Evolutionary conservation across 1,139 yeast species (phyloP).

Genomic region (Nakaseomyces delphensis): DNA sequence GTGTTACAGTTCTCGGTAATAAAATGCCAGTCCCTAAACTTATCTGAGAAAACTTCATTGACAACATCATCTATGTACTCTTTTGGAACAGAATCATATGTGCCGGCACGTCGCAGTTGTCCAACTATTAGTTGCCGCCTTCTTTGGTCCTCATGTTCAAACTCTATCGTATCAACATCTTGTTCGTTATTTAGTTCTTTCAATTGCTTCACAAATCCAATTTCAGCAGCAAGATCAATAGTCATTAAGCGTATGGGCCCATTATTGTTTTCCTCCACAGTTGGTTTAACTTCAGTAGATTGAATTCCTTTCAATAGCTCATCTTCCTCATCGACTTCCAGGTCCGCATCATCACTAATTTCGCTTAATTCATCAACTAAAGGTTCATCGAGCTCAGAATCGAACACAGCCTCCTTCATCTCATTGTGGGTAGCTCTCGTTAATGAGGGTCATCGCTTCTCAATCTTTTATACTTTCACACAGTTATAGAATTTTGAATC

Average conservation of each 20-base stretch:
- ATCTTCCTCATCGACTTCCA: neutral
- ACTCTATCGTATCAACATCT: neutral
- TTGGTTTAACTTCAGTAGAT: neutral
- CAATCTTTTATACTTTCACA: too few species aligned
- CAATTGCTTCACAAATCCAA: slow-evolving; percentile 1
- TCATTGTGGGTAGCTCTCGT: too few species aligned
- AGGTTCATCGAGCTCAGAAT: slow-evolving; percentile 2
- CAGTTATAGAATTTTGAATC: neutral
- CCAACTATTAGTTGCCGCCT: neutral
- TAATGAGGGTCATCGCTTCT: too few species aligned
- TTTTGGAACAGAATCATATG: neutral
- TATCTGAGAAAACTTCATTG: slow-evolving; percentile 16
- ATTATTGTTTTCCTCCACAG: neutral
- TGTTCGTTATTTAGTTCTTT: neutral
- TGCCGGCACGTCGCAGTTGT: neutral
- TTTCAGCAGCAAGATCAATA: neutral
- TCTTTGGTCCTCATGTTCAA: neutral
- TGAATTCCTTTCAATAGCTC: neutral
- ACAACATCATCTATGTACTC: slow-evolving; percentile 12
- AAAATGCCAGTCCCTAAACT: slow-evolving; percentile 27
- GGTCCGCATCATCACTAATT: neutral
- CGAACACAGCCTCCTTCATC: slow-evolving; percentile 2
- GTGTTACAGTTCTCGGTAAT: slow-evolving; percentile 12
- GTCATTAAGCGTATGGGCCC: neutral
- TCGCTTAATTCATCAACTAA: slow-evolving; percentile 2